Percentiles rank a stretch among this genome's conserved stretches.
Evolutionary conservation across 768 basidiomycete genomes (phyloP).

Genomic region (Xerocomellus intermedius): DNA sequence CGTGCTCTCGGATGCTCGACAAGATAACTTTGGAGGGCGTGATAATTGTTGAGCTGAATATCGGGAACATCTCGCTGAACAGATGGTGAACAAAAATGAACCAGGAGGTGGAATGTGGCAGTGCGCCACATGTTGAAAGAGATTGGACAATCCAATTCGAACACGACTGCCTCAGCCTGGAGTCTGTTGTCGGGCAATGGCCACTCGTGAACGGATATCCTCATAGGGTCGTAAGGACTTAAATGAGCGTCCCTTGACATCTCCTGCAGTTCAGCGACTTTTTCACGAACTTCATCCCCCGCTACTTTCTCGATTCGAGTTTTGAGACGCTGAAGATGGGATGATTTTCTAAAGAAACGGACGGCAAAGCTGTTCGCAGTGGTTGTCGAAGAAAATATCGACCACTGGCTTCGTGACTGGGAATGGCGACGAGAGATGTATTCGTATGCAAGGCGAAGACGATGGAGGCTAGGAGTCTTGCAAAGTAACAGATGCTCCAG

Average conservation of each 20-base stretch:
- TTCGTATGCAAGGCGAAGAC: constrained; percentile 23
- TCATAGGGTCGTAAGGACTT: no score
- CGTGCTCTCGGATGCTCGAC: constrained; percentile 11
- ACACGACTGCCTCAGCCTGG: constrained; percentile 28
- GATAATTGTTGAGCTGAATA: constrained; percentile 12
- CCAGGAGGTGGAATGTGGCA: constrained; percentile 30
- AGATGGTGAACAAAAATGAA: constrained; percentile 31
- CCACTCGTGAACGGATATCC: constrained; percentile 44
- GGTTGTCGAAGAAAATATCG: constrained; percentile 33
- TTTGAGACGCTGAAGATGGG: constrained; percentile 24
- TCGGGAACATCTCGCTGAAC: neutral
- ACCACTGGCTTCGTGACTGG: constrained; percentile 13
- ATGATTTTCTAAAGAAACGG: constrained; percentile 34
- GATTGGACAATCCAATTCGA: no score
- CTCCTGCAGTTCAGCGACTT: constrained; percentile 30
- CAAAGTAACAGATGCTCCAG: constrained; percentile 17
- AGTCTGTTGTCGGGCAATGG: constrained; percentile 32
- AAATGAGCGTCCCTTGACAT: no score
- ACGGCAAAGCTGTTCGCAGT: constrained; percentile 28
- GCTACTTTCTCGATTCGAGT: constrained; percentile 32
- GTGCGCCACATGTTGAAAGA: no score
- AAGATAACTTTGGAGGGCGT: constrained; percentile 4
- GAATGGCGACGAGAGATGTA: constrained; percentile 35
- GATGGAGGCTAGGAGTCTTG: constrained; percentile 23
- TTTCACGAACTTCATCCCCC: constrained; percentile 13